phyloP scores from a whole-genome alignment of 2,329 filamentous ascomycete genomes.

The Bretziella fagacearum region DNA sequence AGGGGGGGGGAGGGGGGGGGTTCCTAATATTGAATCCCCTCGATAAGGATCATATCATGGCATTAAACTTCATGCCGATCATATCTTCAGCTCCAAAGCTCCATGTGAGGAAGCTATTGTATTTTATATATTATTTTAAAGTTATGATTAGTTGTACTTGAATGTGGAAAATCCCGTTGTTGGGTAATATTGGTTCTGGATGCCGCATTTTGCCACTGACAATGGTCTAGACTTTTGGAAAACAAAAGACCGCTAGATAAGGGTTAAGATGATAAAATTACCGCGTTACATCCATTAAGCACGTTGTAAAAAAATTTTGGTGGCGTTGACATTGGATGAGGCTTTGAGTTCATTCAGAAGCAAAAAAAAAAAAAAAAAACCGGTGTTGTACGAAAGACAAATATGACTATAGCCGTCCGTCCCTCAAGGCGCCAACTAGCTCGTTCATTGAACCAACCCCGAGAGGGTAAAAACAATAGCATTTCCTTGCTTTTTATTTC shows the following conservation, averaged over 20 bases:
- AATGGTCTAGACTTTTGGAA: too few species aligned
- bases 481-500: slow-evolving; percentile 12
- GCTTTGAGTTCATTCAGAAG: slow-evolving; percentile 1
- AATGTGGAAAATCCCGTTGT: too few species aligned
- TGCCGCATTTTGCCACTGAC: too few species aligned
- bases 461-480: slow-evolving; percentile 3
- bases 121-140: neutral
- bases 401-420: neutral
- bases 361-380: neutral
- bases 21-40: too few species aligned
- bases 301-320: too few species aligned
- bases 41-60: neutral
- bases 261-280: too few species aligned
- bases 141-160: too few species aligned
- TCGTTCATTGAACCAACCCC: slow-evolving; percentile 1
- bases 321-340: slow-evolving; percentile 3
- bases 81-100: neutral
- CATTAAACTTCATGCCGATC: neutral
- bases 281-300: too few species aligned
- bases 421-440: neutral
- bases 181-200: too few species aligned
- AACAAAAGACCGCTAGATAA: too few species aligned
- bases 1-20: too few species aligned
- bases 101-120: neutral
- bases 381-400: neutral